Evolutionary conservation across 2,329 filamentous ascomycete genomes (phyloP).

Genomic region (Sphaceloma murrayae): DNA sequence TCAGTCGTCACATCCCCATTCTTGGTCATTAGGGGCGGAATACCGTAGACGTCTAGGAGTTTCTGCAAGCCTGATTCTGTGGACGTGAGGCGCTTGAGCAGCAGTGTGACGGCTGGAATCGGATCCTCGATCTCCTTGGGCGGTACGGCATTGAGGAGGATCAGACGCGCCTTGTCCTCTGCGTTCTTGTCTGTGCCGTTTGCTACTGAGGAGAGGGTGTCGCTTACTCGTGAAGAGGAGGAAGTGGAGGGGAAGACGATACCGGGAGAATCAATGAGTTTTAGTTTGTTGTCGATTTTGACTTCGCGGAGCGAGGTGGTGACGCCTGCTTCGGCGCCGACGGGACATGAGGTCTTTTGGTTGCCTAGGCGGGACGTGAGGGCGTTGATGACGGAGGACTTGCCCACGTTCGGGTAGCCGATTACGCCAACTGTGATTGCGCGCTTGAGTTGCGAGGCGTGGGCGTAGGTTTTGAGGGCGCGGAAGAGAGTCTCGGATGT

Average conservation of each 20-base stretch:
- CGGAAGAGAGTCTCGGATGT: slow-evolving; percentile 80
- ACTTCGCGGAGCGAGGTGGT: slow-evolving; percentile 81
- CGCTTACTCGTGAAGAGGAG: slow-evolving; percentile 7
- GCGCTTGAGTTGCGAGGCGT: slow-evolving; percentile 74
- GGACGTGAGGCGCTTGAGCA: slow-evolving; percentile 69
- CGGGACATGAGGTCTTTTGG: slow-evolving; percentile 64
- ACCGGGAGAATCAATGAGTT: slow-evolving; percentile 84
- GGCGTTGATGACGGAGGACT: slow-evolving; percentile 93
- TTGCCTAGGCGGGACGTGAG: slow-evolving; percentile 67
- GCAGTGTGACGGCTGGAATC: slow-evolving; percentile 70
- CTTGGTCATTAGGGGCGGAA: slow-evolving; percentile 62
- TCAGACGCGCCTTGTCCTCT: slow-evolving; percentile 68
- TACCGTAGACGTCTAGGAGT: slow-evolving; percentile 72
- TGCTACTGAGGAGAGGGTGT: slow-evolving; percentile 32
- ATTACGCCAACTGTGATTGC: slow-evolving; percentile 87
- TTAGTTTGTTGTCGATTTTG: slow-evolving; percentile 91
- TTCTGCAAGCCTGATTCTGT: slow-evolving; percentile 67
- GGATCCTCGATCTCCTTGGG: slow-evolving; percentile 93
- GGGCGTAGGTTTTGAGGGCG: slow-evolving; percentile 80
- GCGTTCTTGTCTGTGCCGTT: slow-evolving; percentile 27
- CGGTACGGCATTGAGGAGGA: slow-evolving; percentile 83
- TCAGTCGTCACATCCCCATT: slow-evolving; percentile 74
- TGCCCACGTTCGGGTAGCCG: slow-evolving; percentile 91
- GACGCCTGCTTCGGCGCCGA: slow-evolving; percentile 83
- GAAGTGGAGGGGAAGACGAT: slow-evolving; percentile 72